Conservation (phyloP, 2,329 filamentous ascomycete genomes). For the Neoscytalidium dimidiatum region DNA sequence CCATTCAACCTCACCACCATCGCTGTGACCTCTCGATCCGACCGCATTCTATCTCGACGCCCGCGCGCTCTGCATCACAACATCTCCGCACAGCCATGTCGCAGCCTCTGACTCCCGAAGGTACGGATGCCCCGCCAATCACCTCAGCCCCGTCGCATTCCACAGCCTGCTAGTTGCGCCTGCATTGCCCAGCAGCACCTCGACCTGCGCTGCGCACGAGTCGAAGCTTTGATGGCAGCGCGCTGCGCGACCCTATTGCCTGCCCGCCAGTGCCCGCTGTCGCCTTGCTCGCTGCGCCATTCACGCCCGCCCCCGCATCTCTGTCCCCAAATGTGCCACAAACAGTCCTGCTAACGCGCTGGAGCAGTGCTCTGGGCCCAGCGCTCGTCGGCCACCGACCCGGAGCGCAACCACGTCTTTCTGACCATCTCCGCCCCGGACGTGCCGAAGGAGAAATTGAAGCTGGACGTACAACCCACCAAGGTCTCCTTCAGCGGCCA, state of each 20-base stretch:
- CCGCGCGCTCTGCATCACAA: too few species aligned
- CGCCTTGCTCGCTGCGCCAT: slow-evolving; percentile 69
- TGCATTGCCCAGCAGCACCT: background rate
- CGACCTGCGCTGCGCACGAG: background rate
- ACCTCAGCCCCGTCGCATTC: slow-evolving; percentile 4
- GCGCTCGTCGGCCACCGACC: slow-evolving; percentile 79
- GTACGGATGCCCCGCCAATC: slow-evolving; percentile 35
- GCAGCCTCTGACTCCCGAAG: slow-evolving; percentile 38
- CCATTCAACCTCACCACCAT: slow-evolving; percentile 8
- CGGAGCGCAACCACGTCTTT: slow-evolving; percentile 92
- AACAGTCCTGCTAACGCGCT: slow-evolving; percentile 25
- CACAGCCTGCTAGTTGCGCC: background rate
- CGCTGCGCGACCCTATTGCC: slow-evolving; percentile 58
- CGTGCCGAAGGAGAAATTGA: slow-evolving; percentile 71
- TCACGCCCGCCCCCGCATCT: slow-evolving; percentile 70
- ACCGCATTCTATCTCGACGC: background rate
- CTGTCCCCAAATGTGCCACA: slow-evolving; percentile 58
- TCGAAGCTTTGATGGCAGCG: slow-evolving; percentile 20
- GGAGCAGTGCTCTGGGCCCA: slow-evolving; percentile 88
- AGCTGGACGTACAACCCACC: slow-evolving; percentile 80
- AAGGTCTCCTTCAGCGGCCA: slow-evolving; percentile 79
- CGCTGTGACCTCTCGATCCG: background rate
- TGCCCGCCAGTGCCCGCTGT: slow-evolving; percentile 95
- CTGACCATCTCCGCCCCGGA: slow-evolving; percentile 89
- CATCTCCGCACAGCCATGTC: slow-evolving; percentile 21